These are phyloP conservation scores for Eucalyptus caleyi DNA, from an alignment of 345 rosid species.

Conservation along the genomic window DNA sequence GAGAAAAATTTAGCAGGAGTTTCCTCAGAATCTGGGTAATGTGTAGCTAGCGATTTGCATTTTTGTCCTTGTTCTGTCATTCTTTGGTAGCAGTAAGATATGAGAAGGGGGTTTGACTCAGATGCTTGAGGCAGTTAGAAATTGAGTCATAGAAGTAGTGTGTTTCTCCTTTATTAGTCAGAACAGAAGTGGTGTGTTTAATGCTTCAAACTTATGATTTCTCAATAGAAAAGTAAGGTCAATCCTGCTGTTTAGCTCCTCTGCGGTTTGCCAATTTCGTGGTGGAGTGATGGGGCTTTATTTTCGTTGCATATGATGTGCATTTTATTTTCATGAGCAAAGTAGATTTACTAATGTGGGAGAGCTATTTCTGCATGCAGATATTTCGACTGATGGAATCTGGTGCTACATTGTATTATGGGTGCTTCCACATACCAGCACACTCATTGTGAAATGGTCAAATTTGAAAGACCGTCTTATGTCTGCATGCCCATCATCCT, in stretches of 20 bases:
- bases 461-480: constrained; percentile 61
- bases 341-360: not conserved
- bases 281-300: not conserved
- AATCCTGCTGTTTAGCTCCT: not conserved
- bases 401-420: constrained; percentile 79
- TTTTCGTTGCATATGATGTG: not conserved
- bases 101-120: not conserved
- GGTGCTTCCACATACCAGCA: constrained; percentile 51
- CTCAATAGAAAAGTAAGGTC: not conserved
- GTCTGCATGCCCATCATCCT: constrained; percentile 52
- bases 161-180: not conserved
- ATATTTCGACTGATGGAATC: constrained; percentile 81
- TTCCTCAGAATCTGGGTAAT: not conserved
- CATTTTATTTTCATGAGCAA: not conserved
- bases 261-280: not conserved
- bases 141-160: not conserved
- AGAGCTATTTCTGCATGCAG: constrained; percentile 14
- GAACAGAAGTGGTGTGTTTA: not conserved
- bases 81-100: not conserved
- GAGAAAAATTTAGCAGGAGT: not conserved
- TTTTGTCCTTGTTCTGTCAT: not conserved
- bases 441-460: constrained; percentile 44
- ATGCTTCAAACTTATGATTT: not conserved
- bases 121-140: not conserved
- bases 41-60: not conserved